Conservation (phyloP, 805 yeast species). For the Jamesozyma jinghongensis region DNA sequence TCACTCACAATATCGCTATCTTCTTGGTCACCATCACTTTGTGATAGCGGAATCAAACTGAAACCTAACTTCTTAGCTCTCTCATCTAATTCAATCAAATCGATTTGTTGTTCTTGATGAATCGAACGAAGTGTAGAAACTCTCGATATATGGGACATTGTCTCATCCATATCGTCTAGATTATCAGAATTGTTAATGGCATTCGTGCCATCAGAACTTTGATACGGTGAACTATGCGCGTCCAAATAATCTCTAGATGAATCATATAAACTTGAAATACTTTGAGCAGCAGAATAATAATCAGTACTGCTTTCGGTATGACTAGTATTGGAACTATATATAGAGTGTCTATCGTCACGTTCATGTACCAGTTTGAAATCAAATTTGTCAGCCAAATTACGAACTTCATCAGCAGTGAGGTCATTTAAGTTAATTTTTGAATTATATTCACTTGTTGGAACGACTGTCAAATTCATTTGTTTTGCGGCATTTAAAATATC, state of each 20-base stretch:
- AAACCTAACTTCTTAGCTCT: slow-evolving; percentile 12
- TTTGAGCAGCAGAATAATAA: not conserved
- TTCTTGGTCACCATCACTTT: slow-evolving; percentile 1
- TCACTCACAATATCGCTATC: not conserved
- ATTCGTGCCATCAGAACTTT: not conserved
- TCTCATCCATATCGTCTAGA: not conserved
- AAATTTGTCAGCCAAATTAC: not conserved
- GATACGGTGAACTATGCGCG: not conserved
- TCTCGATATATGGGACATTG: not conserved
- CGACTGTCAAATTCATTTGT: slow-evolving; percentile 35
- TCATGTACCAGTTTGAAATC: not conserved
- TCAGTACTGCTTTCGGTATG: not conserved
- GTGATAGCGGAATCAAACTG: slow-evolving; percentile 7
- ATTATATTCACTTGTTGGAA: slow-evolving; percentile 38
- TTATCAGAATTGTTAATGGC: too few species aligned
- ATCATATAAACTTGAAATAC: not conserved
- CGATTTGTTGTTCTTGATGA: not conserved
- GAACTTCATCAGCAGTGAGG: not conserved
- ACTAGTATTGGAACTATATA: not conserved
- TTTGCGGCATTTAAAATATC: slow-evolving; percentile 32
- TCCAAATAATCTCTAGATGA: not conserved
- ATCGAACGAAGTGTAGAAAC: not conserved
- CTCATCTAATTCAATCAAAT: slow-evolving; percentile 7
- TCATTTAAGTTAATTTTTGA: slow-evolving; percentile 23
- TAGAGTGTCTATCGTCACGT: not conserved